Evolutionary conservation across 805 yeast species (phyloP), one percentile per base, ranked within the genome.

Genomic region (Scheffersomyces spartinae): DNA sequence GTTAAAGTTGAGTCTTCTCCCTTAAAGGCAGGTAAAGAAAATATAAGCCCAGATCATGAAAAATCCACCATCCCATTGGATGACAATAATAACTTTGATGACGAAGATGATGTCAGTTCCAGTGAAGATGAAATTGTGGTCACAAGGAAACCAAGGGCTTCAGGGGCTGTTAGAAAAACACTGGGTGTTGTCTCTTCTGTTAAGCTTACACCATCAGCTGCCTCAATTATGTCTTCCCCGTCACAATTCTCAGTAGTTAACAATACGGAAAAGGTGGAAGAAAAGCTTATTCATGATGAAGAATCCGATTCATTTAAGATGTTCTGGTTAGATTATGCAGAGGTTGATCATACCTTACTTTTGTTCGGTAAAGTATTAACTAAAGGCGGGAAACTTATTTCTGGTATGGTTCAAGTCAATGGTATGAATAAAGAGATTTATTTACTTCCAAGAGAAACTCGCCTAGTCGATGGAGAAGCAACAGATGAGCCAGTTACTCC

Each of bases 261-360:
- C 17, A 43, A 48, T 30, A 52, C 61, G 3, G 59, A 53, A 17
- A 60, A 60, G 30, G 25, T 59, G 14, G 54, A 49, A 7, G 40
- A 44, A 23, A 27, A n/a, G n/a, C n/a, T n/a, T n/a, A n/a, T n/a
- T 24, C 54, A 47, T 18, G 55, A 51, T 21, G 53, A 52, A 6
- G 50, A 51, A n/a, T 49, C 60, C 3, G 68, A 65, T 22, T 38
- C 62, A 1, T 67, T 85, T 45, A 69, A 71, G 39, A 74, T 88
- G 75, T 91, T 68, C 49, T 91, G 96, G 96, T 53, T 81, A 16
- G 98, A 91, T 50, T 85, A 74, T 47, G 64, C 79, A 13, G 97
- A 88, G 45, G 71, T 78, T 8, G 81, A 76, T 31, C 67, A 67
- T 37, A 54, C 74, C 0, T 52, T 91, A 25, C 47, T 82, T 11